These are phyloP conservation scores for Seiridium unicorne DNA, from an alignment of 2,329 filamentous ascomycete genomes.

Conservation along the genomic window DNA sequence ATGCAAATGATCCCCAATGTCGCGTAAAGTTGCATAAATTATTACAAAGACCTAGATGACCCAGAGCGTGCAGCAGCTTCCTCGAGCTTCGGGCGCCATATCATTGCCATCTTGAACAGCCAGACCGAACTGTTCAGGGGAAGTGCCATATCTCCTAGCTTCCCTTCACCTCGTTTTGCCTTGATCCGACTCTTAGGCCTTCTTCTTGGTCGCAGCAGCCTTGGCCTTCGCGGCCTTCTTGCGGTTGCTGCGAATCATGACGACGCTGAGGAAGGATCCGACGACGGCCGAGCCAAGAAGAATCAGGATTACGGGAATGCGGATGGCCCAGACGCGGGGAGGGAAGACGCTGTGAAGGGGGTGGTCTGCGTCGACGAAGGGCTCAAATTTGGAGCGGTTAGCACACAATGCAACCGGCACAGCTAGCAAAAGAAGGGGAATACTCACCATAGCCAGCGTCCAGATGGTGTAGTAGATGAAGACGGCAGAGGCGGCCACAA, in stretches of 20 bases:
- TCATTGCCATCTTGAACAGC: no score
- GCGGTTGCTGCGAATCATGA: conserved; percentile 98
- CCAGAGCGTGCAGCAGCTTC: no score
- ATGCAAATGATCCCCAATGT: neutral
- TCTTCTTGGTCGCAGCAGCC: conserved; percentile 76
- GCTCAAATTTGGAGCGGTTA: conserved; percentile 52
- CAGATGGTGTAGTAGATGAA: conserved; percentile 93
- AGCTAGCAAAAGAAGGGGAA: neutral
- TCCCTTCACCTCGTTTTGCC: no score
- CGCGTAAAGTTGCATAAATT: neutral
- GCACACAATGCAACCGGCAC: neutral
- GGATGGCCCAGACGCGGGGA: conserved; percentile 96
- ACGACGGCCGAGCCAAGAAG: conserved; percentile 90
- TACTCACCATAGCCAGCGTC: conserved; percentile 89
- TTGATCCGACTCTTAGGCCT: conserved; percentile 54
- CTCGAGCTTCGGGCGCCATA: no score
- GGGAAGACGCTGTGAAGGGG: conserved; percentile 93
- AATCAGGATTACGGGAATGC: conserved; percentile 94
- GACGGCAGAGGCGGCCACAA: conserved; percentile 62
- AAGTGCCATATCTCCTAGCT: no score
- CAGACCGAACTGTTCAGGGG: no score
- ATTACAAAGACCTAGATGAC: neutral
- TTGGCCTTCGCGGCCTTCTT: conserved; percentile 96
- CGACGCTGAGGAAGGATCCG: conserved; percentile 90
- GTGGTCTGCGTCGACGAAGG: conserved; percentile 95